phyloP scores from a whole-genome alignment of 768 basidiomycete species.

The Podaxis sp. region DNA sequence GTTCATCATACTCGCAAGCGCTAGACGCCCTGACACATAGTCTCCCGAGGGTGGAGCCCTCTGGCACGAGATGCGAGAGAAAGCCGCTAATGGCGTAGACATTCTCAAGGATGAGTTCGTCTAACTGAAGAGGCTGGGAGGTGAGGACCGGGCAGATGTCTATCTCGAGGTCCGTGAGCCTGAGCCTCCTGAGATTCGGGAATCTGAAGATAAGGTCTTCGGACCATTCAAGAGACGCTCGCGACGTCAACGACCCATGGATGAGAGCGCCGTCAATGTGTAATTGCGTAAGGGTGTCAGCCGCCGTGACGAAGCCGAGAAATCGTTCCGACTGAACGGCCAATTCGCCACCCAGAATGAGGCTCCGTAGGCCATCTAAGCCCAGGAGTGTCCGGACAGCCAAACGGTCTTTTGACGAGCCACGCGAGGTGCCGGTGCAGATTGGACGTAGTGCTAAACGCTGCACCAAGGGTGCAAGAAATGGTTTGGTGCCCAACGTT shows the following conservation, averaged over 20 bases:
- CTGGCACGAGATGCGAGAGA: slow-evolving; percentile 36
- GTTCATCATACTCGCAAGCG: slow-evolving; percentile 36
- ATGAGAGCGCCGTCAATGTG: slow-evolving; percentile 47
- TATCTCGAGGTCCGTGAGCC: slow-evolving; percentile 43
- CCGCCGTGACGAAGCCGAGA: slow-evolving; percentile 39
- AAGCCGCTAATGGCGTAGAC: slow-evolving; percentile 42
- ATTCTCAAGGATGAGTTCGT: slow-evolving; percentile 42
- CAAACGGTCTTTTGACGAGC: slow-evolving; percentile 22
- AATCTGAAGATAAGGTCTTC: slow-evolving; percentile 48
- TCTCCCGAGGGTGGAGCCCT: slow-evolving; percentile 34
- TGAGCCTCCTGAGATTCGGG: slow-evolving; percentile 40
- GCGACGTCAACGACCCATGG: slow-evolving; percentile 22
- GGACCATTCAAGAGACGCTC: slow-evolving; percentile 54
- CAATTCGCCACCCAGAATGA: slow-evolving; percentile 49
- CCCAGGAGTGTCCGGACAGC: slow-evolving; percentile 43
- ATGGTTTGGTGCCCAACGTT: slow-evolving; percentile 37
- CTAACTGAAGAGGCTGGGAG: slow-evolving; percentile 34
- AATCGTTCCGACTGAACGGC: slow-evolving; percentile 48
- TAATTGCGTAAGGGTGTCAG: slow-evolving; percentile 40
- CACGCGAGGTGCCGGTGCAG: slow-evolving; percentile 6
- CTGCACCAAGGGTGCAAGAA: slow-evolving; percentile 35
- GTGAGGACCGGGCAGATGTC: slow-evolving; percentile 37
- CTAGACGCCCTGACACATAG: slow-evolving; percentile 37
- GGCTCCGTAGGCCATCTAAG: slow-evolving; percentile 38
- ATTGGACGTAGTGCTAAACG: slow-evolving; percentile 43